Evolutionary conservation across 345 rosid genomes (phyloP), one percentile per base, ranked within the genome.

Genomic region (Gynandropsis gynandra): DNA sequence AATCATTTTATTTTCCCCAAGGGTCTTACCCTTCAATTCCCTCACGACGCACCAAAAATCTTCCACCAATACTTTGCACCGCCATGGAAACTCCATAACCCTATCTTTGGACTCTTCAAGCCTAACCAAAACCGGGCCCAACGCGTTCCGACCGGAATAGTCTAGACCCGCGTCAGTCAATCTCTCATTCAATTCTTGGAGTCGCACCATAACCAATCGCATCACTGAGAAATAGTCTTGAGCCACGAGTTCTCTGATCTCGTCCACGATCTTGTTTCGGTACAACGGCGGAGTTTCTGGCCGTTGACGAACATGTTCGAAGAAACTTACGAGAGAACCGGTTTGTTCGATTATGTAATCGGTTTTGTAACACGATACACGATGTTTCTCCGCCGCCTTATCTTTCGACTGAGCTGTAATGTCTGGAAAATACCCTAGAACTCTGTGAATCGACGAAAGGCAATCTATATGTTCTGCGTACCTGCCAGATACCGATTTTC

Each of bases 381-480:
- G 62, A 27, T 80, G 81, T 47, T 75, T 78, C 14, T 57, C 74
- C 59, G 36, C 37, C 42, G 77, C 80, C 62, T 64, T 74, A 17
- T 74, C 85, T 15, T 40, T 56, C 4, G 80, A 61, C 35, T 55
- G 62, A 27, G 76, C 78, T 10, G 40, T 31, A 47, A 80, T 62
- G 63, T 75, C 61, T 6, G 85, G 62, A 38, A 76, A 72, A 62
- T 65, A 86, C 3, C 94, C 93, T 20, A 83, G 38, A 35, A 70
- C 47, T 43, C 81, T 74, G 8, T 81, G 74, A 13, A 82, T 61
- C 27, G 76, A 74, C 11, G 76, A 55, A 4, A 83, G 67, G 47
- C 51, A 54, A 66, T 89, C 90, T 16, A 89, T 69, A 51, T 81
- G 86, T 0, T 54, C 52, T 37, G 82, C 84, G 62, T 82, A 83